Evolutionary conservation across 345 rosid genomes (phyloP).

Genomic region (Eucalyptus polybractea): DNA sequence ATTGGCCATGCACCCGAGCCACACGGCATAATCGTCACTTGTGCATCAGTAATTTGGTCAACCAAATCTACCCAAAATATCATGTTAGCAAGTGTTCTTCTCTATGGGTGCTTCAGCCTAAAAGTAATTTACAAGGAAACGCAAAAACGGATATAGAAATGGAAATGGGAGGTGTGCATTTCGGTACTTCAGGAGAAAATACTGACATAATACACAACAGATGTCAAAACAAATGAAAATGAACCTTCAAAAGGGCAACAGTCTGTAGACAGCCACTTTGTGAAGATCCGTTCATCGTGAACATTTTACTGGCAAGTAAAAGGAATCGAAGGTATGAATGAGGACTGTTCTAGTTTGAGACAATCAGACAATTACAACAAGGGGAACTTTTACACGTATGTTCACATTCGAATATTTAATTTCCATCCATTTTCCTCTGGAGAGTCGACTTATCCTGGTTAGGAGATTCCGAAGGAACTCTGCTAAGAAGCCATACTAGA

Average conservation of each 20-base stretch:
- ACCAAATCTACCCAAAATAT: neutral
- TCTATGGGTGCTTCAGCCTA: neutral
- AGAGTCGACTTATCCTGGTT: conserved; percentile 9
- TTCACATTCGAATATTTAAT: neutral
- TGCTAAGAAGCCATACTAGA: conserved; percentile 79
- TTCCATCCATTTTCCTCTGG: conserved; percentile 1
- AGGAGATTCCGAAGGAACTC: conserved; percentile 40
- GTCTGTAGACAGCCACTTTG: neutral
- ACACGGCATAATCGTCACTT: neutral
- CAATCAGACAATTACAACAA: neutral
- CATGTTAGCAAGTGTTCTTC: neutral
- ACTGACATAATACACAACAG: neutral
- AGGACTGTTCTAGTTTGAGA: neutral
- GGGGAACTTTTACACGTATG: neutral
- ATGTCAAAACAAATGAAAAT: neutral
- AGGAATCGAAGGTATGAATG: neutral
- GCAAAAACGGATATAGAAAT: neutral
- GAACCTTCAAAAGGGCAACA: neutral
- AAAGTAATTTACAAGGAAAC: neutral
- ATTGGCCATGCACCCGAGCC: neutral
- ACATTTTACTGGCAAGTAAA: neutral
- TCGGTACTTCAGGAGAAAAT: neutral
- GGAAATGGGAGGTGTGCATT: neutral
- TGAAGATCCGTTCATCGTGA: neutral
- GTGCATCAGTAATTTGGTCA: neutral